Evolutionary conservation across 169 alveolate species (phyloP).

Genomic region (Plasmodium ovale): DNA sequence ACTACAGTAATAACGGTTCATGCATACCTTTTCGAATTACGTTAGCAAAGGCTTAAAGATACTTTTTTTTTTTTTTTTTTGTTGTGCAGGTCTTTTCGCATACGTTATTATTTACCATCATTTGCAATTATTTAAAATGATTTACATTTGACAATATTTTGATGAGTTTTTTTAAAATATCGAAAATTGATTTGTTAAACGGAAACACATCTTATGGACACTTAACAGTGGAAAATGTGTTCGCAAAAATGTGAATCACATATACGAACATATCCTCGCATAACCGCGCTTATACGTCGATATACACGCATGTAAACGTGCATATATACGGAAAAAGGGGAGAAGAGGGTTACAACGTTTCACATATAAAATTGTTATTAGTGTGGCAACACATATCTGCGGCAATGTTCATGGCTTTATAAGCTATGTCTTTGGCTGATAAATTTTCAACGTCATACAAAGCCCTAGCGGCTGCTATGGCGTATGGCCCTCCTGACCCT

Average conservation of each 20-base stretch:
- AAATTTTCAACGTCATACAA: constrained; percentile 82
- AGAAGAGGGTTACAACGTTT: constrained; percentile 48
- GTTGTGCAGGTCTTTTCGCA: neutral
- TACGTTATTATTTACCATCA: no score
- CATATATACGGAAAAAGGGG: neutral
- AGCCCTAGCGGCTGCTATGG: constrained; percentile 89
- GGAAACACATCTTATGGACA: no score
- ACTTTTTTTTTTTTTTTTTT: no score
- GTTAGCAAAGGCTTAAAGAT: neutral
- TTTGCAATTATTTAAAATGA: neutral
- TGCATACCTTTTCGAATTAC: neutral
- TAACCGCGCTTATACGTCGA: no score
- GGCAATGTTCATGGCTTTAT: constrained; percentile 86
- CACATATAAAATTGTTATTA: constrained; percentile 81
- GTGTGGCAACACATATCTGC: constrained; percentile 87
- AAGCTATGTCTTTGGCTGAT: constrained; percentile 85
- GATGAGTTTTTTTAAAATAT: neutral
- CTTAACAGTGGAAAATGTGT: no score
- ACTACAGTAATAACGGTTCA: neutral
- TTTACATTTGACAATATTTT: neutral
- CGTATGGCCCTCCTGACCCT: constrained; percentile 91
- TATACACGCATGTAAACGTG: neutral
- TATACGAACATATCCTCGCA: no score
- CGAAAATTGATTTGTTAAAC: neutral
- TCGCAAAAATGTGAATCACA: no score